Base-by-base conservation (phyloP, 106 monocot species). In the Dioscorea zingiberensis region DNA sequence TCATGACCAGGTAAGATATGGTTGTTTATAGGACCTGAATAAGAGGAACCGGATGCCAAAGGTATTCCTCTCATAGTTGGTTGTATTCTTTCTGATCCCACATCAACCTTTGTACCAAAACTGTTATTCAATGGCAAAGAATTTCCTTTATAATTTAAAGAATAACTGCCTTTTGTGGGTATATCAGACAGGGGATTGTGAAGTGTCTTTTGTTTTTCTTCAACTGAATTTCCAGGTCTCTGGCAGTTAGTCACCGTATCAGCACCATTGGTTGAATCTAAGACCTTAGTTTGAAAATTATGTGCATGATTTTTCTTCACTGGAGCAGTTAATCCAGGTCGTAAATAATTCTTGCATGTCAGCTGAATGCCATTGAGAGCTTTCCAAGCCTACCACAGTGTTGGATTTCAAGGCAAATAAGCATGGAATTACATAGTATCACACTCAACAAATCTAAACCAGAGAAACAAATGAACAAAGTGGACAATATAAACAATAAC, bases 301-400 rank as follows among this genome's bases (percentile, higher is more conserved):
- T 51, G 48, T 27, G 27, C 64, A 53, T 16, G 58, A 70, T 54
- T 45, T 22, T 62, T 77, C 25, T 76, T 51, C 4, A 65, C 51
- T 48, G 78, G 79, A 63, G 67, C 76, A 25, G 87, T 77, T 63
- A 83, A 51, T 64, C 94, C 91, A 65, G 94, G 91, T 71, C 80
- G 84, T 58, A 85, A 51, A 59, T 91, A 95, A 26, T 68, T 76
- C 61, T 69, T 83, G 60, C 64, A 49, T 54, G 70, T 25, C 46
- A 58, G 60, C 44, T 76, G 82, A 67, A 70, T 65, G 64, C 62
- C 74, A 64, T 70, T 74, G 73, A 95, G 80, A 70, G 78, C 67
- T 68, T 74, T 78, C 94, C 94, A 95, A 29, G 94, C 91, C 94
- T 95, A 61, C 57, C 59, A 80, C 11, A 55, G 73, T 24, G 51